Evolutionary conservation across 83 land plant genomes (phyloP), one percentile per base, ranked within the genome.

Genomic region (Picea abies): DNA sequence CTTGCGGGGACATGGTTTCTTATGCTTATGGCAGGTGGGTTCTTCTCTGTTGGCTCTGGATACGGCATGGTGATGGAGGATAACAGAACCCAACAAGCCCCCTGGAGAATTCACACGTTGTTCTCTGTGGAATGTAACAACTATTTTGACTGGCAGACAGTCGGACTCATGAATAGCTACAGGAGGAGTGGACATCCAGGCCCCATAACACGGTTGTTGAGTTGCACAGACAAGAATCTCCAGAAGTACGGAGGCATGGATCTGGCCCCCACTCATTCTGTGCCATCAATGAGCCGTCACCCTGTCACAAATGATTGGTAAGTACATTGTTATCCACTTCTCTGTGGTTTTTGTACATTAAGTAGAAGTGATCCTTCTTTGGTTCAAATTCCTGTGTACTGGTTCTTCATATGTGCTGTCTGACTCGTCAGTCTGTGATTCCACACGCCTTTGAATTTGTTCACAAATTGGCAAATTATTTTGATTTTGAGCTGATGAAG

Each of bases 101-200:
- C 94, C 22, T 88, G 88, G 90, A 84, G 95, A 84, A 84, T 97
- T 80, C 99, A 97, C 87, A 97, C 99, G 14, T 84, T 97, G 62
- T 97, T 97, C 86, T 97, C 99, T 26, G 96, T 93, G 70, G 99
- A 97, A 80, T 97, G 99, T 82, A 85, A 89, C 84, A 85, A 93
- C 63, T 95, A 97, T 90, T 97, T 97, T 81, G 99, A 97, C 49
- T 97, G 99, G 98, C 98, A 97, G 88, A 97, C 99, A 29, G 96
- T 97, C 76, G 99, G 98, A 11, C 85, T 97, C 56, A 86, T 97
- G 89, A 90, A 92, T 69, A 97, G 99, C 89, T 90, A 82, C 87
- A 83, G 87, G 83, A 93, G 93, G 84, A 91, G 98, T 76, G 81
- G 88, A 29, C 99, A 97, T 73, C 95, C 94, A 58, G 98, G 99